These are phyloP conservation scores for Hygrocybe punicea DNA, from an alignment of 768 basidiomycete species.

Conservation along the genomic window DNA sequence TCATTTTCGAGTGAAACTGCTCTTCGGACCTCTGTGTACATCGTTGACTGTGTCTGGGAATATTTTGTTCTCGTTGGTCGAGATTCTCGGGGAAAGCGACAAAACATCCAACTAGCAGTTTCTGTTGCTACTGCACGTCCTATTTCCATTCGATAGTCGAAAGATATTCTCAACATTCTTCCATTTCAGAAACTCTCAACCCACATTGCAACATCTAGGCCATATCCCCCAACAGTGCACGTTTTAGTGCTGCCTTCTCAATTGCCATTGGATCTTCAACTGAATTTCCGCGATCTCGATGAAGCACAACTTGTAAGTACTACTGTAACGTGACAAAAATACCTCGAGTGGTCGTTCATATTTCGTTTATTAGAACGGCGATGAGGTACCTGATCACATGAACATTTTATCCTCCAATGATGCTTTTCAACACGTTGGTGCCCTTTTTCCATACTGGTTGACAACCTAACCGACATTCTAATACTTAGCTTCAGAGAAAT, in stretches of 20 bases:
- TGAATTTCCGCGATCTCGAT: conserved; percentile 67
- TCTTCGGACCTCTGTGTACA: conserved; percentile 50
- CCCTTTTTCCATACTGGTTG: background rate
- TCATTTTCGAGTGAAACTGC: conserved; percentile 40
- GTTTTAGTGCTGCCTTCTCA: conserved; percentile 69
- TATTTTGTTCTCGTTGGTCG: conserved; percentile 70
- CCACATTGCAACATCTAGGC: conserved; percentile 50
- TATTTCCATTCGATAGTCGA: background rate
- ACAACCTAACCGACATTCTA: conserved; percentile 2
- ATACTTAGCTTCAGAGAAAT: conserved; percentile 46
- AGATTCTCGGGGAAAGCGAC: conserved; percentile 57
- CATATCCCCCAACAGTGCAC: conserved; percentile 73
- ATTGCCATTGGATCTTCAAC: conserved; percentile 65
- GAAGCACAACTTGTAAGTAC: conserved; percentile 56
- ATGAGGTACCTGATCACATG: conserved; percentile 70
- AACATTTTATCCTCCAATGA: conserved; percentile 60
- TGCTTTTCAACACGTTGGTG: conserved; percentile 58
- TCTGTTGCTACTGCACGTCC: conserved; percentile 50
- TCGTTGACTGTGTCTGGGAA: conserved; percentile 79
- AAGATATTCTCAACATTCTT: background rate
- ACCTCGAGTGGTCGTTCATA: background rate
- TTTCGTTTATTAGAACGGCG: conserved; percentile 45
- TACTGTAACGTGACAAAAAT: conserved; percentile 1
- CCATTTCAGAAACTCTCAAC: conserved; percentile 49
- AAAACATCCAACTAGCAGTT: conserved; percentile 61